Evolutionary conservation across 2,329 filamentous ascomycete genomes (phyloP), one percentile per base, ranked within the genome.

Genomic region (Purpureocillium lavendulum): DNA sequence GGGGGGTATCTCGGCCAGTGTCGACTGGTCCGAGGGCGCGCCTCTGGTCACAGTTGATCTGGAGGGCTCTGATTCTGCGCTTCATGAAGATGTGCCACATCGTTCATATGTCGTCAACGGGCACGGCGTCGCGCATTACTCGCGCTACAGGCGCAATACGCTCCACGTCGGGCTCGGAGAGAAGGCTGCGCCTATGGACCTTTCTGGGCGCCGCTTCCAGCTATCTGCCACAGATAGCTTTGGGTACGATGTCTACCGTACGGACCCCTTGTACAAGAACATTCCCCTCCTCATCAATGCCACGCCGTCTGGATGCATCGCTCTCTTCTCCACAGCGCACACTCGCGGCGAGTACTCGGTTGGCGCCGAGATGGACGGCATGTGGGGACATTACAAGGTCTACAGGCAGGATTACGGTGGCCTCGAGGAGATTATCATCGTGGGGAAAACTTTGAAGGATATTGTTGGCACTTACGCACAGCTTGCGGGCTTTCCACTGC

Each of bases 371-470:
- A 81, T 87, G 59, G 83, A 87, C 51, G 82, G 82, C 21, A 73
- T 86, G 61, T 87, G 82, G 80, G 82, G 82, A 1, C 74, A 73
- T 41, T 86, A 78, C 70, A 86, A 86, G 55, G 79, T 84, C 15
- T 84, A 84, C 50, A 72, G 82, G 7, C 82, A 87, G 57, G 79
- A 83, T 43, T 73, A 81, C 45, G 82, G 83, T 16, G 83, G 83
- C 0, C 64, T 87, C 1, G 82, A 87, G 52, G 74, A 85, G 59
- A 86, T 85, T 47, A 64, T 80, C 16, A 74, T 87, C 35, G 68
- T 84, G 2, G 82, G 82, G 11, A 70, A 70, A 48, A 85, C 78
- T 0, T 60, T 85, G 4, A 70, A 75, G 43, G 82, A 85, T 2
- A 73, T 86, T 1, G 77, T 87, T 0, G 66, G 62, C 2, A 70